Evolutionary conservation across 192 early-diverging fungal species (phyloP).

Genomic region (Linderina pennispora): DNA sequence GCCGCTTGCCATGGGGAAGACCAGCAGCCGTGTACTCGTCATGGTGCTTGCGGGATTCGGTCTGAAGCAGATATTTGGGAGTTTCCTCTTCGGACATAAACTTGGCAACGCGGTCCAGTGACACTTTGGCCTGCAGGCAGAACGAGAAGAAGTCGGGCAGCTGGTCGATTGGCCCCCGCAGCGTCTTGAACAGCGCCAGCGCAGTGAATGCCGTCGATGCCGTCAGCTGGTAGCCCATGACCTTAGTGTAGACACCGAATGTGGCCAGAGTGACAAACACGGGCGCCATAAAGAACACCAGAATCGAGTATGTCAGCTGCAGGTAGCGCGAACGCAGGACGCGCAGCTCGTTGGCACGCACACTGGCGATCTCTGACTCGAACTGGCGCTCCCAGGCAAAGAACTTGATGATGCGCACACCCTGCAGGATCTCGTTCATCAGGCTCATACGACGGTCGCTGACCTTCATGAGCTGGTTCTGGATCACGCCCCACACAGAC

Average conservation of each 20-base stretch:
- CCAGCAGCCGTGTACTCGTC: slow-evolving; percentile 7
- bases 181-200: slow-evolving; percentile 61
- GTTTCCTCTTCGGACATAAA: slow-evolving; percentile 77
- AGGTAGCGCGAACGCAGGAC: slow-evolving; percentile 42
- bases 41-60: slow-evolving; percentile 9
- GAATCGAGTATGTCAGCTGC: slow-evolving; percentile 37
- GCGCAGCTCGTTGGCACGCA: slow-evolving; percentile 55
- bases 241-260: slow-evolving; percentile 57
- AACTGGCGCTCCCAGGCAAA: slow-evolving; percentile 79
- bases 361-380: slow-evolving; percentile 55
- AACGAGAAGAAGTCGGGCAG: slow-evolving; percentile 54
- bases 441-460: slow-evolving; percentile 71
- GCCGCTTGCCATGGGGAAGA: slow-evolving; percentile 1
- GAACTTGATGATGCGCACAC: slow-evolving; percentile 90
- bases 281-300: slow-evolving; percentile 53
- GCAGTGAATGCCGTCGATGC: slow-evolving; percentile 65
- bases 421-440: slow-evolving; percentile 81
- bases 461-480: slow-evolving; percentile 53
- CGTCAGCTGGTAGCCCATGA: slow-evolving; percentile 52
- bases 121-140: slow-evolving; percentile 58
- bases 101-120: slow-evolving; percentile 59
- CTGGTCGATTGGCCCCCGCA: slow-evolving; percentile 47
- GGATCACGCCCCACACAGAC: slow-evolving; percentile 48
- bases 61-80: slow-evolving; percentile 32
- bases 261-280: slow-evolving; percentile 57